Conservation (phyloP, 2,329 filamentous ascomycete species). For the Xylaria sp. region DNA sequence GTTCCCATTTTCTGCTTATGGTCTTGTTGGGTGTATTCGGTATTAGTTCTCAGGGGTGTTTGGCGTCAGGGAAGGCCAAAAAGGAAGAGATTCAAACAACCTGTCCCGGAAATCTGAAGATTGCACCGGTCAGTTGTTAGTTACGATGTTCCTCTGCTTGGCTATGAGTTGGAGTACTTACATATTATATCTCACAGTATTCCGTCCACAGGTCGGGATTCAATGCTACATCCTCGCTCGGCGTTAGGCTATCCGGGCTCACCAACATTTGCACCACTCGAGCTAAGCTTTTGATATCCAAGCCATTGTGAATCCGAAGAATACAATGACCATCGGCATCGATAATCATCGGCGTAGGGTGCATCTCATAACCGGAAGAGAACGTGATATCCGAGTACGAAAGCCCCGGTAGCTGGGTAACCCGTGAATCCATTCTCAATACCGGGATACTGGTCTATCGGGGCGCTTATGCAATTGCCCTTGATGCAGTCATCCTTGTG, state of each 20-base stretch:
- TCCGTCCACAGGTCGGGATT: not conserved
- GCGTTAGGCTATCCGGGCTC: not conserved
- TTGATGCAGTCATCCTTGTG: constrained; percentile 18
- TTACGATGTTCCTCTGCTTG: no score
- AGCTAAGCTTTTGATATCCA: not conserved
- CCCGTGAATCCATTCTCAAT: not conserved
- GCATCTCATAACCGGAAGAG: no score
- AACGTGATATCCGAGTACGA: no score
- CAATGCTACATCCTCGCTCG: not conserved
- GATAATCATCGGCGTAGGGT: no score
- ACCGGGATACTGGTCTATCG: constrained; percentile 16
- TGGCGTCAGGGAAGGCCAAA: no score
- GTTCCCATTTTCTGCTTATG: no score
- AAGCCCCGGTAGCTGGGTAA: no score
- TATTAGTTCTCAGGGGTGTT: no score
- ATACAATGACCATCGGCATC: no score
- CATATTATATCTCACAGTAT: not conserved
- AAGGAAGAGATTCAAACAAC: not conserved
- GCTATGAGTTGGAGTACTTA: no score
- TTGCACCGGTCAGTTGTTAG: not conserved
- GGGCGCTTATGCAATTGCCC: constrained; percentile 13
- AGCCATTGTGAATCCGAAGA: not conserved
- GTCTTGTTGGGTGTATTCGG: no score
- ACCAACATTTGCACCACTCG: not conserved
- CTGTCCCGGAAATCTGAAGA: not conserved